Evolutionary conservation across 1,139 yeast species (phyloP).

Genomic region (Geotrichum europaeum): DNA sequence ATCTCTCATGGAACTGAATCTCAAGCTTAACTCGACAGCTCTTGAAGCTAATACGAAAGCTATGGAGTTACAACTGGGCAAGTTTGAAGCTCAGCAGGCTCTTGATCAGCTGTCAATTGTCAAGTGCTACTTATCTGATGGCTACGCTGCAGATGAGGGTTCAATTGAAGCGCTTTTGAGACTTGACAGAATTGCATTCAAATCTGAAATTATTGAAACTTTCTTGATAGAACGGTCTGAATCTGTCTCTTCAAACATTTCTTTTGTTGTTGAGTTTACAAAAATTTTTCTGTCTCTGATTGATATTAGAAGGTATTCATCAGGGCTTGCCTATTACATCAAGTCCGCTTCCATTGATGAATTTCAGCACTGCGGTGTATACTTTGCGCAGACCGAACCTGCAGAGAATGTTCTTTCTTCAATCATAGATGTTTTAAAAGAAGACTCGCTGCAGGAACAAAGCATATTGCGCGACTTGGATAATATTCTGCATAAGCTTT

Average conservation of each 20-base stretch:
- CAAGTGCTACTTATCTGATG: constrained; percentile 23
- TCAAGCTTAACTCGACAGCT: constrained; percentile 27
- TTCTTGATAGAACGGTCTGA: constrained; percentile 17
- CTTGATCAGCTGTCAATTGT: constrained; percentile 29
- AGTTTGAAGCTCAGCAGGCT: constrained; percentile 29
- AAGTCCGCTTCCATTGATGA: constrained; percentile 20
- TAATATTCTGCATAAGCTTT: constrained; percentile 12
- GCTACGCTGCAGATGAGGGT: constrained; percentile 22
- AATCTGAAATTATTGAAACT: constrained; percentile 16
- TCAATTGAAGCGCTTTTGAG: constrained; percentile 22
- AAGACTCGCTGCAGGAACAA: constrained; percentile 13
- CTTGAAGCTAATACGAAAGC: constrained; percentile 24
- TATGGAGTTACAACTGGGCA: constrained; percentile 29
- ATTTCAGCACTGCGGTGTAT: constrained; percentile 16
- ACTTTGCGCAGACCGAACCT: constrained; percentile 17
- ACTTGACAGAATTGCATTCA: constrained; percentile 20
- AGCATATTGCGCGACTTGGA: constrained; percentile 13
- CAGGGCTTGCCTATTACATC: constrained; percentile 15
- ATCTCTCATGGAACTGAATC: constrained; percentile 28
- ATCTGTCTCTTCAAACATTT: constrained; percentile 6
- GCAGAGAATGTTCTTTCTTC: constrained; percentile 18
- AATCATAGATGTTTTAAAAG: constrained; percentile 18
- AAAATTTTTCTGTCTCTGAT: constrained; percentile 19
- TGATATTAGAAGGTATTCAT: constrained; percentile 20
- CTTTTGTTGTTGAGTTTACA: constrained; percentile 16